These are phyloP conservation scores for Ophiostoma perfectum DNA, from an alignment of 2,329 filamentous ascomycete species.

Conservation along the genomic window DNA sequence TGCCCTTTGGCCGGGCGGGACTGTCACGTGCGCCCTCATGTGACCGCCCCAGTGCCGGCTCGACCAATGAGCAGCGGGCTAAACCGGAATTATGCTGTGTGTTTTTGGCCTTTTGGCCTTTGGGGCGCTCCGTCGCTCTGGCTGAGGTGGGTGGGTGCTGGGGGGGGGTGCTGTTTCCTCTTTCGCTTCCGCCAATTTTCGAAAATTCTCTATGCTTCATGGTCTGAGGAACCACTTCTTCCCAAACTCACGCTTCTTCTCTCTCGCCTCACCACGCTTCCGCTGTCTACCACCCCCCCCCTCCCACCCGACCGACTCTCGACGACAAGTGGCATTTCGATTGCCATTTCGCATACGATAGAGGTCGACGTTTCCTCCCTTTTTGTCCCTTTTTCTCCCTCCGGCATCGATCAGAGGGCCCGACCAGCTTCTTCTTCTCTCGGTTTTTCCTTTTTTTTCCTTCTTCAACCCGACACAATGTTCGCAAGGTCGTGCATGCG, in stretches of 20 bases:
- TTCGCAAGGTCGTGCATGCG: conserved; percentile 88
- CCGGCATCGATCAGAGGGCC: background rate
- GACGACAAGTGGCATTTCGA: conserved; percentile 7
- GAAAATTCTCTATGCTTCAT: conserved; percentile 23
- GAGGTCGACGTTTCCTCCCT: background rate
- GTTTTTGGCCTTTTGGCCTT: conserved; percentile 9
- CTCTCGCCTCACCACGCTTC: background rate
- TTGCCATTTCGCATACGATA: background rate
- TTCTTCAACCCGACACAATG: conserved; percentile 50
- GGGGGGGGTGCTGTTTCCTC: conserved; percentile 11
- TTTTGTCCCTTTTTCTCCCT: background rate
- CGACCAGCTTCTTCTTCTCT: background rate
- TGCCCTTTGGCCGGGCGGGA: conserved; percentile 21
- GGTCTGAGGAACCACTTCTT: conserved; percentile 13
- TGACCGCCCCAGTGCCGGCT: conserved; percentile 21
- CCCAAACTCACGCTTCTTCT: background rate
- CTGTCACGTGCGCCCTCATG: conserved; percentile 22
- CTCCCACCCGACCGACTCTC: background rate
- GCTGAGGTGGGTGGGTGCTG: background rate
- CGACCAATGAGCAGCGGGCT: conserved; percentile 29
- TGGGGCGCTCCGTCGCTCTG: background rate
- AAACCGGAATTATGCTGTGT: conserved; percentile 28
- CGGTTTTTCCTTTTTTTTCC: background rate
- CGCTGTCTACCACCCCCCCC: background rate
- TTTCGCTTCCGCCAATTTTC: conserved; percentile 26